Evolutionary conservation across 2,329 filamentous ascomycete genomes (phyloP).

Genomic region (Pseudogymnoascus sp.): DNA sequence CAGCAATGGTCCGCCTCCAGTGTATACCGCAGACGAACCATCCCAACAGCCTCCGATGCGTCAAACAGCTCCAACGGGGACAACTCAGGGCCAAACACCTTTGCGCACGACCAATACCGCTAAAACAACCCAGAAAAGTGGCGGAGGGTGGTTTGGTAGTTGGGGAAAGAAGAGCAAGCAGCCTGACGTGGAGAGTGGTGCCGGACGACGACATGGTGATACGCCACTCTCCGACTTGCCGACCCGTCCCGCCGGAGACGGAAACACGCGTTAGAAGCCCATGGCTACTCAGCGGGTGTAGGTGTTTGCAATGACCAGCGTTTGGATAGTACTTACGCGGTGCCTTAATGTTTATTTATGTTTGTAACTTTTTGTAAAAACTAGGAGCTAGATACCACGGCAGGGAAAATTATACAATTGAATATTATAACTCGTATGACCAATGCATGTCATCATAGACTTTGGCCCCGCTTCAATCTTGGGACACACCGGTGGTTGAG

Average conservation of each 20-base stretch:
- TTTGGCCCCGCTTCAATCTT: background rate
- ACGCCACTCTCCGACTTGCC: background rate
- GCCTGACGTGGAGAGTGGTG: slow-evolving; percentile 20
- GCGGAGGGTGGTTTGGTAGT: slow-evolving; percentile 23
- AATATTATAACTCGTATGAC: background rate
- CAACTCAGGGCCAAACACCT: slow-evolving; percentile 9
- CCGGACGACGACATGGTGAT: background rate
- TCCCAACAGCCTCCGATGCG: slow-evolving; percentile 12
- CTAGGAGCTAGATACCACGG: background rate
- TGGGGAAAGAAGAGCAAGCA: slow-evolving; percentile 27
- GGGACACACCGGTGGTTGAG: background rate
- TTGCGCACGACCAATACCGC: slow-evolving; percentile 9
- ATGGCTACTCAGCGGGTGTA: background rate
- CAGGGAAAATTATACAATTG: background rate
- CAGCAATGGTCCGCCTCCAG: slow-evolving; percentile 22
- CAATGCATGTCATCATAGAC: background rate
- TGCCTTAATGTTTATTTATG: background rate
- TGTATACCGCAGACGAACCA: slow-evolving; percentile 18
- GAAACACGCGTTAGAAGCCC: background rate
- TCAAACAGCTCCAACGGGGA: slow-evolving; percentile 11
- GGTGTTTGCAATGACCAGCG: background rate
- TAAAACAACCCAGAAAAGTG: slow-evolving; percentile 8
- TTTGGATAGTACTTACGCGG: background rate
- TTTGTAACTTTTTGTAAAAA: slow-evolving; percentile 1
- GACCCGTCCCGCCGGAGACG: background rate